These are phyloP conservation scores for Aspergillus heteromorphus DNA, from an alignment of 495 filamentous ascomycete species.

Conservation along the genomic window DNA sequence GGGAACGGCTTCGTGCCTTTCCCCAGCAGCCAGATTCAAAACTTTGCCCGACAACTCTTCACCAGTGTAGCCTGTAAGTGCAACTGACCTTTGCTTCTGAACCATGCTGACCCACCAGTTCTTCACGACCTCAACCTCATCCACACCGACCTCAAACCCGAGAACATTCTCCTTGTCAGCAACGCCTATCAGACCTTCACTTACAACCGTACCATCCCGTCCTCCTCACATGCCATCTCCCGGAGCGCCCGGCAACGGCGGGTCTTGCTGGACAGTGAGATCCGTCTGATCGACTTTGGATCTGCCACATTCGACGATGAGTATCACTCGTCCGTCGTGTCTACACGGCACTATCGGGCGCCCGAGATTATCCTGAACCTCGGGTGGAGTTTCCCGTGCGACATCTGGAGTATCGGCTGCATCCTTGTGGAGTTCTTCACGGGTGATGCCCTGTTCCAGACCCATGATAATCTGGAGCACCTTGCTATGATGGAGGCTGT, in stretches of 20 bases:
- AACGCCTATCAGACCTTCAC: conserved; percentile 92
- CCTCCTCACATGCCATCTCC: conserved; percentile 69
- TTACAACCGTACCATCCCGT: conserved; percentile 91
- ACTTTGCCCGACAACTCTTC: conserved; percentile 88
- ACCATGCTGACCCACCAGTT: conserved; percentile 49
- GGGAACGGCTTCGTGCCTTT: conserved; percentile 92
- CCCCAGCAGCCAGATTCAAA: conserved; percentile 98
- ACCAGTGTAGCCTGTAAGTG: conserved; percentile 97
- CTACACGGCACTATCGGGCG: conserved; percentile 90
- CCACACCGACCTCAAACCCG: conserved; percentile 95
- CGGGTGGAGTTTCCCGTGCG: conserved; percentile 96
- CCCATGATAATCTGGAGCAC: conserved; percentile 96
- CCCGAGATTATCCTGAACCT: conserved; percentile 96
- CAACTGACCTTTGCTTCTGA: neutral
- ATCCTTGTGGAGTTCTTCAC: conserved; percentile 99
- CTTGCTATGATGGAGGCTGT: conserved; percentile 99
- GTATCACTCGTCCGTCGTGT: conserved; percentile 96
- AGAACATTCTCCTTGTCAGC: conserved; percentile 93
- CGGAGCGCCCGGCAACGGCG: conserved; percentile 80
- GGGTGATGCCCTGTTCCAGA: conserved; percentile 95
- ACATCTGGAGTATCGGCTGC: conserved; percentile 99
- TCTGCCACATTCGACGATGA: conserved; percentile 98
- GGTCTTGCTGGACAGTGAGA: conserved; percentile 91
- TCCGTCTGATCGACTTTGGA: conserved; percentile 95
- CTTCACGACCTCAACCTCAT: conserved; percentile 97